Evolutionary conservation across 139 green algal species (phyloP), one percentile per base, ranked within the genome.

Genomic region (Coccomyxa sp.): DNA sequence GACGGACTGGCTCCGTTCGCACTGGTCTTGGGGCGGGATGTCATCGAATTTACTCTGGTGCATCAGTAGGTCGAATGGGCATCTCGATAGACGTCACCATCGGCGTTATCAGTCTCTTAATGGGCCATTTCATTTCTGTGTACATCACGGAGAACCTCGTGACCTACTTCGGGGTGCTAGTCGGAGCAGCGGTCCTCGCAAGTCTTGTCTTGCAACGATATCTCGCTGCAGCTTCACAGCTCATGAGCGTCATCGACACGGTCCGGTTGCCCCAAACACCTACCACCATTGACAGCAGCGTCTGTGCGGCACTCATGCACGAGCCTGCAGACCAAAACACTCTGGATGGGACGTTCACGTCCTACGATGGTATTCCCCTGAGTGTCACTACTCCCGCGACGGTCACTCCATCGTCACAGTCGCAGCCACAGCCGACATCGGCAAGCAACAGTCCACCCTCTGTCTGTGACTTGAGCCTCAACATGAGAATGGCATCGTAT

Each of bases 11-110:
- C 14, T 58, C 44, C 44, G 44, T 58, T 58, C 44, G 44, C 44
- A 58, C 44, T 58, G 44, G 44, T 58, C 44, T 58, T 58, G 44
- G 44, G 44, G 44, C 44, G 44, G 44, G 44, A 58, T 58, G 44
- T 58, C 44, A 58, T 58, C 44, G 44, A 58, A 58, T 58, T 58
- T 58, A 58, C 44, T 58, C 44, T 58, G 44, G 44, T 58, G 44
- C 10, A 58, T 58, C 44, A 58, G 44, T 58, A 58, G 44, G 44
- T 58, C 44, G 44, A 58, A 58, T 58, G 44, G 44, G 44, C 44
- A 58, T 58, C 44, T 58, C 44, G 44, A 58, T 58, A 14, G 44
- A 58, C 44, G 44, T 58, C 44, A 14, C 44, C 44, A 58, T 58
- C 44, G 44, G 44, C 44, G 44, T 58, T 10, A 58, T 58, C 44